Base-by-base conservation (phyloP, 2,329 filamentous ascomycete species). In the Penicillium sp. region DNA sequence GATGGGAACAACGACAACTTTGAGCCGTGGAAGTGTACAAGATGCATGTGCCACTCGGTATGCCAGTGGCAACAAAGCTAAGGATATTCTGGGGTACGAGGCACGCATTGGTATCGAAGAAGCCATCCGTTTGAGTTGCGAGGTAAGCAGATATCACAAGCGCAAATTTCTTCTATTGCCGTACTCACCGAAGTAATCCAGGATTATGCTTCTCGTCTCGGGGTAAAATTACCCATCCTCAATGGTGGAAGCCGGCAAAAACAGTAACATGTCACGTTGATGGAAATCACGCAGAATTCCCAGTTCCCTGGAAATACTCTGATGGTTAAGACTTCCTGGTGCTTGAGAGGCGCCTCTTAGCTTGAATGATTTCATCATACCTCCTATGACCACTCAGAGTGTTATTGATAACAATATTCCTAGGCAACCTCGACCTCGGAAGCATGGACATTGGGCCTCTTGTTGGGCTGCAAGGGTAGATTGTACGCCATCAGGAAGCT, bases 11-110 rank as follows among this genome's bases (percentile, higher is more conserved):
- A 70, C 78, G 29, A 72, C 75, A 5, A 80, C 76, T 15, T 68
- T 86, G 50, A 80, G 79, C 68, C 73, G 80, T 38, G 84, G 83
- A 2, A 79, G 80, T 60, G 79, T 86, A 4, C 76, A 75, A 61
- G 84, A 86, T 72, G 83, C 78, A 36, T 79, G 79, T 57, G 75
- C 79, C 39, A 73, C 78, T 47, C 72, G 81, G 51, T 86, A 85
- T 74, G 79, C 80, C 21, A 80, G 75, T 63, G 80, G 81, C 31
- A 69, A 72, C 13, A 84, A 83, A 64, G 83, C 82, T 40, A 78
- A 70, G 59, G 65, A 66, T 48, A 69, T 86, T 2, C 63, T 86
- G 60, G 81, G 82, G 19, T 86, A 85, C 66, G 67, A 74, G 57
- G 78, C 83, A 43, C 72, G 71, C 50, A 75, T 86, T 11, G 73